phyloP scores from a whole-genome alignment of 1,139 yeast genomes.

The Yamadazyma siamensis region DNA sequence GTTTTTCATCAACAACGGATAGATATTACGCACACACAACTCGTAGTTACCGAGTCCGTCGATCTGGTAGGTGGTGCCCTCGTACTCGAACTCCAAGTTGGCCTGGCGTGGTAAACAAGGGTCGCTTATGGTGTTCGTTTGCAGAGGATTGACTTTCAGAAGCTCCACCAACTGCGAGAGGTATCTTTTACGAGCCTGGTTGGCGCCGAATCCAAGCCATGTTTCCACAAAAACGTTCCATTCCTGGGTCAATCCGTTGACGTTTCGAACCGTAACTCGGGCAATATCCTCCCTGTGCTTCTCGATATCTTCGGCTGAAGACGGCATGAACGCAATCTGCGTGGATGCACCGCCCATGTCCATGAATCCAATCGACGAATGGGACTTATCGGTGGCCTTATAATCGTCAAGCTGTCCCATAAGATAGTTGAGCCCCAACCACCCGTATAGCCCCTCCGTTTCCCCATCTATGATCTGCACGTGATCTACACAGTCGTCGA shows the following conservation, averaged over 20 bases:
- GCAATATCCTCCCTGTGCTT: conserved; percentile 65
- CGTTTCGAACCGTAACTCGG: conserved; percentile 50
- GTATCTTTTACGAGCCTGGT: conserved; percentile 68
- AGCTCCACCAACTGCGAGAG: conserved; percentile 46
- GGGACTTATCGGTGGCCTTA: conserved; percentile 26
- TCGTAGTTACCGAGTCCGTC: conserved; percentile 69
- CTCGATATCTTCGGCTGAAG: conserved; percentile 44
- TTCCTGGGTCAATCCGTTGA: conserved; percentile 57
- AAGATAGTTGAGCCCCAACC: conserved; percentile 72
- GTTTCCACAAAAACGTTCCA: conserved; percentile 80
- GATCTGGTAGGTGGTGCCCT: conserved; percentile 46
- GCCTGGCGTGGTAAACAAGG: conserved; percentile 73
- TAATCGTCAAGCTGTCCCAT: conserved; percentile 53
- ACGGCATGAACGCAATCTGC: conserved; percentile 76
- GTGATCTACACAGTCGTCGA: conserved; percentile 54
- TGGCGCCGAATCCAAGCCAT: conserved; percentile 85
- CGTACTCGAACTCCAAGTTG: conserved; percentile 33
- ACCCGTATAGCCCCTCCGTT: conserved; percentile 77
- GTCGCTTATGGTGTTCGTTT: conserved; percentile 42
- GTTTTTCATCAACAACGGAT: conserved; percentile 67
- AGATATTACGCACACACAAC: conserved; percentile 61
- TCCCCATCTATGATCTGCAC: conserved; percentile 77
- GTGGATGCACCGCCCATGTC: conserved; percentile 92
- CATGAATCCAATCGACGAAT: conserved; percentile 73
- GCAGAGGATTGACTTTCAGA: conserved; percentile 12